Conservation (phyloP, 495 filamentous ascomycete species). For the Aspergillus saccharolyticus region DNA sequence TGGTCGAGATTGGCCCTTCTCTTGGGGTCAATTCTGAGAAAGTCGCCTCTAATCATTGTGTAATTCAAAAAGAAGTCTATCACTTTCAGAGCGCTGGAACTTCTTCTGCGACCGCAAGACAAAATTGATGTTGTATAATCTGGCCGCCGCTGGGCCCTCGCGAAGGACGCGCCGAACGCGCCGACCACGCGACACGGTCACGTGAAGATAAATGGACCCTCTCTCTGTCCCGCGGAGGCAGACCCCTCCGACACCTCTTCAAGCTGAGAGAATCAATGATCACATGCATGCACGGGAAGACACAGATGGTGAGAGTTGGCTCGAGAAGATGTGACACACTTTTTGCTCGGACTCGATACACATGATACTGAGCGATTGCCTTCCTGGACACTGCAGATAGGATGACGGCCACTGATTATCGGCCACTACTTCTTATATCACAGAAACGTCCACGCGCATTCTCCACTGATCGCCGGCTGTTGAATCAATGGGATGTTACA, state of each 20-base stretch:
- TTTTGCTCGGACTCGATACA: no score
- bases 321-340: no score
- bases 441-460: no score
- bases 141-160: slow-evolving; percentile 12
- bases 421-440: no score
- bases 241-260: background rate
- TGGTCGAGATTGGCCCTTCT: slow-evolving; percentile 66
- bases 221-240: background rate
- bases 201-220: background rate
- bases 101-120: background rate
- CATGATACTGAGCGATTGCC: no score
- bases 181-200: slow-evolving; percentile 12
- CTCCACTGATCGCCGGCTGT: no score
- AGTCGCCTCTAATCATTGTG: slow-evolving; percentile 69
- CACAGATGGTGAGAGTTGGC: background rate
- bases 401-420: no score
- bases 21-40: slow-evolving; percentile 74
- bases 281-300: background rate
- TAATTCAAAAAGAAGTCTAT: background rate
- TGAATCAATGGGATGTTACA: no score
- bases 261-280: no score
- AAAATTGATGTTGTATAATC: background rate
- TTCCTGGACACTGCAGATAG: no score
- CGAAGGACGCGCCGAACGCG: slow-evolving; percentile 22
- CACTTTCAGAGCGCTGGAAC: background rate